Evolutionary conservation across 495 filamentous ascomycete species (phyloP), one percentile per base, ranked within the genome.

Genomic region (Aspergillus asperescens): DNA sequence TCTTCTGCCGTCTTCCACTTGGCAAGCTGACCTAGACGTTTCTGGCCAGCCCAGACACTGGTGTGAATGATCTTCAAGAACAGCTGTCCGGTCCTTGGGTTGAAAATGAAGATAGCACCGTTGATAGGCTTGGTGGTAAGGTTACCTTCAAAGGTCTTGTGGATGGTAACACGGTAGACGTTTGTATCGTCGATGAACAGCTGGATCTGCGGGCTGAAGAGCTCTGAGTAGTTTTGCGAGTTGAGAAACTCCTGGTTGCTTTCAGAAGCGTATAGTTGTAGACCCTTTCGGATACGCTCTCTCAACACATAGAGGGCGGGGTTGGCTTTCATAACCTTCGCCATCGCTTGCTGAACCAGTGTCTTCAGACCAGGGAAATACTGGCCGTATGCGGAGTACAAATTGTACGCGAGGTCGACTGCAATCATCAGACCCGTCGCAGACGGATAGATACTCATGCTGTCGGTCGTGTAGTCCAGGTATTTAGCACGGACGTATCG

Each of bases 1-100:
- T 99, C 94, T 85, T 99, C 94, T 15, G 94, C 94, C 19, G 94
- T 99, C 79, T 99, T 99, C 94, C 94, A 99, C 67, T 99, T 99
- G 24, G 94, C 94, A 56, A 99, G 73, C 70, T 99, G 94, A 54
- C 94, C 94, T 13, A 99, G 78, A 87, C 94, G 94, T 71, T 99
- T 99, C 70, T 99, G 94, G 34, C 94, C 94, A 28, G 94, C 94
- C 94, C 94, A 99, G 32, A 99, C 94, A 61, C 91, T 96, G 3
- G 94, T 99, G 73, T 99, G 94, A 58, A 99, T 99, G 63, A 99
- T 96, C 81, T 99, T 99, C 60, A 99, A 70, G 81, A 99, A 99
- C 16, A 99, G 73, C 62, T 99, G 94, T 27, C 94, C 94, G 56
- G 94, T 97, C 40, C 94, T 84, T 15, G 94, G 94, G 64, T 97